These are phyloP conservation scores for Aspergillus arachidicola DNA, from an alignment of 2,329 filamentous ascomycete species.

Conservation along the genomic window DNA sequence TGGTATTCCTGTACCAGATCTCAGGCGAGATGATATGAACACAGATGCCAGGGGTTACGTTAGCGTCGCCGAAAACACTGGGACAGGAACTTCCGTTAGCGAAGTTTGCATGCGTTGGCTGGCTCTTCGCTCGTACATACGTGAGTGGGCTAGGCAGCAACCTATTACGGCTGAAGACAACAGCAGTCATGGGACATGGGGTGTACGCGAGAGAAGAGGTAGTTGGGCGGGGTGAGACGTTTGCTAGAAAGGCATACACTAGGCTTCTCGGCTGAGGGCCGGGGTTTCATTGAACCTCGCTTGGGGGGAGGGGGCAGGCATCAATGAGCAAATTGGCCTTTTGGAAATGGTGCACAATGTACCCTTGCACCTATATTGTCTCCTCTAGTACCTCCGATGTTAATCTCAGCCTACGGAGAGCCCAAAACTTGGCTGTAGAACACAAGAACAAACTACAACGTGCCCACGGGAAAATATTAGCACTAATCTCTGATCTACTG, in stretches of 20 bases:
- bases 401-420: not conserved
- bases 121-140: conserved; percentile 79
- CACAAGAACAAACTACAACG: not conserved
- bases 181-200: conserved; percentile 64
- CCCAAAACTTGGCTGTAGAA: not conserved
- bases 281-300: not conserved
- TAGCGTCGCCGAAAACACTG: conserved; percentile 42
- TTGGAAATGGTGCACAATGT: not conserved
- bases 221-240: conserved; percentile 62
- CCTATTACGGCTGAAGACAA: conserved; percentile 66
- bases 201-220: conserved; percentile 58
- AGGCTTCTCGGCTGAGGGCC: not conserved
- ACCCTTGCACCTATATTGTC: not conserved
- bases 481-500: not conserved
- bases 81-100: conserved; percentile 50
- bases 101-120: conserved; percentile 73
- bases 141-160: conserved; percentile 87
- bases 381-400: not conserved
- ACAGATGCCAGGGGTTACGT: conserved; percentile 74
- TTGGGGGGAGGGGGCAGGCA: too few relatives aligned
- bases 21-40: conserved; percentile 70
- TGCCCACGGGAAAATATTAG: not conserved
- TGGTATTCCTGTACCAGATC: conserved; percentile 66
- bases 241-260: not conserved
- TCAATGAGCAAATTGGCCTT: not conserved